Evolutionary conservation across 768 basidiomycete genomes (phyloP), one percentile per base, ranked within the genome.

Genomic region (Pleurotus djamor): DNA sequence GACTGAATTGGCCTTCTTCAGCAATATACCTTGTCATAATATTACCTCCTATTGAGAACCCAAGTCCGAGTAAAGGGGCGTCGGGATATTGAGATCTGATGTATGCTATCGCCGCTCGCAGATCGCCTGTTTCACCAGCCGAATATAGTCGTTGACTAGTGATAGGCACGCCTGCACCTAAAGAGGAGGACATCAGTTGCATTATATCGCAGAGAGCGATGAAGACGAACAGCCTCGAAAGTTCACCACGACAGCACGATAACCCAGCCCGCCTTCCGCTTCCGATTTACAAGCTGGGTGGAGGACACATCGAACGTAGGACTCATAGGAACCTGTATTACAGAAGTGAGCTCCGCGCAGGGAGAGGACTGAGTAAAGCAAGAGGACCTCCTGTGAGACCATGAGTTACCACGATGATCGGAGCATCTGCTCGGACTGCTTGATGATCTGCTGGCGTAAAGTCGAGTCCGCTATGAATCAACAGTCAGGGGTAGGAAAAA

Each of bases 1-100:
- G 82, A 65, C 84, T 83, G 16, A 75, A 65, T 38, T 77, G 76
- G 12, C 90, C 87, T 68, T 96, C 91, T 73, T 96, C 89, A 4
- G 90, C 94, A 54, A 96, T 75, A 71, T 97, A 97, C 62, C 92
- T 83, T 35, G 94, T 90, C 65, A 98, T 74, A 36, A 98, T 90
- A 69, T 92, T 94, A 44, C 95, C 91, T 47, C 96, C 97, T 36
- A 99, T 83, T 4, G 94, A 97, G 77, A 96, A 98, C 5, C 96
- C 94, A 9, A 97, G 73, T 12, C 92, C 96, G 14, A 96, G 73
- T 41, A 98, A 75, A 4, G 89, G 91, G 0, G 96, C 93, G 6
- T 80, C 74, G 2, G 96, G 96, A 65, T 88, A 96, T 61, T 71
- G 69, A 48, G 83, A 71, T 2, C 86, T 79, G 58, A 98, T 83